Conservation (phyloP, 495 filamentous ascomycete species). For the Lasiosphaeria ovina region DNA sequence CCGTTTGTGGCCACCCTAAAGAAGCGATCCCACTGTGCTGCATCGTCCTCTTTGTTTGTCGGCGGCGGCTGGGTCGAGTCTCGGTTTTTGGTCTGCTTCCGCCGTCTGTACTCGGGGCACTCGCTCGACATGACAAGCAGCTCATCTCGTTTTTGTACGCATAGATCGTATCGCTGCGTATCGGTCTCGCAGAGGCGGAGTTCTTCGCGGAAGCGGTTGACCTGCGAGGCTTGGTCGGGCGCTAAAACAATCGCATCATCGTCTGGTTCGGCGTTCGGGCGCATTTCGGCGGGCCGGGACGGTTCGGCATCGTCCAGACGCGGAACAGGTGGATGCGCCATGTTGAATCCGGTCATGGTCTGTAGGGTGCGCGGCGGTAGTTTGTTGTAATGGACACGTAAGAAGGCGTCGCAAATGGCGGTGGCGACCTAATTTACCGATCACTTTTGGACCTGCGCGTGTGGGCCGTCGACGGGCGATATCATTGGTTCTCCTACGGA, state of each 20-base stretch:
- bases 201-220: not conserved
- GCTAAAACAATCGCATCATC: not conserved
- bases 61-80: not conserved
- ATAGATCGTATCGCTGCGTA: not conserved
- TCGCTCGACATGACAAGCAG: not conserved
- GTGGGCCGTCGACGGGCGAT: not conserved
- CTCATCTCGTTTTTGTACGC: not conserved
- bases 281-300: slow-evolving; percentile 5
- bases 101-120: not conserved
- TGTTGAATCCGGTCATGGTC: not conserved
- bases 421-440: not conserved
- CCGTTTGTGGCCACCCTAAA: not conserved
- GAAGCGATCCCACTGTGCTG: not conserved
- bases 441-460: not conserved
- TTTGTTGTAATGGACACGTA: not conserved
- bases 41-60: not conserved
- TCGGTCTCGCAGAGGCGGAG: not conserved
- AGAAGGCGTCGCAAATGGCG: not conserved
- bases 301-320: not conserved
- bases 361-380: not conserved
- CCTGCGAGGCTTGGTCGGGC: not conserved
- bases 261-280: not conserved
- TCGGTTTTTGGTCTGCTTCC: not conserved
- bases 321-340: not conserved
- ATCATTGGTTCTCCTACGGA: not conserved